Evolutionary conservation across 306 rosid species (phyloP), one percentile per base, ranked within the genome.

Genomic region (Cicer cuneatum): DNA sequence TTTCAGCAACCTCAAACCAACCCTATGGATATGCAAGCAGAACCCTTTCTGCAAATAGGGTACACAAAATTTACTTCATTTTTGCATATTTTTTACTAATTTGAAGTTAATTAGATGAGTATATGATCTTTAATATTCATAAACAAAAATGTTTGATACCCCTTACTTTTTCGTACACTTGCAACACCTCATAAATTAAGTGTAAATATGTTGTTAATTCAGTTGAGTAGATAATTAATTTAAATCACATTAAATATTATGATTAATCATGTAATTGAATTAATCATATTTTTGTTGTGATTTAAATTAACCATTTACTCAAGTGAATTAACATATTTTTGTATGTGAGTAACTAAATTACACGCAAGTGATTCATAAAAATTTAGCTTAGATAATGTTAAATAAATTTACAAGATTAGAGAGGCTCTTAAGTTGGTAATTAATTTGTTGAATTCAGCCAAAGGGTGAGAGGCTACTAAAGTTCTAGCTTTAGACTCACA

Each of bases 11-110:
- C 85, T 78, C 91, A 85, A 79, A 18, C 84, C 78, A 85, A 80
- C 76, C 85, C 85, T 37, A 65, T 90, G 81, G 93, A 87, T 10
- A 84, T 78, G 76, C 93, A 80, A 52, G 10, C 83, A 1, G 93
- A 88, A 75, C 93, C 93, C 37, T 37, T 84, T 80, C 69, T 93
- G 47, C 98, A 93, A 76, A 88, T 93, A 39, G 97, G 98, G 98
- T 91, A 90, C 35, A 8, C 43, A 8, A 41, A 37, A 1, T 81
- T 65, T 58, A 46, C 51, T 59, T 48, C 19, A 15, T 21, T 21
- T 21, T 66, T 15, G 7, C 52, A 21, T 65, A 38, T 12, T 6
- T 58, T 39, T 6, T 10, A 37, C 64, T 18, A 35, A 58, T 3
- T 7, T n/a, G 7, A 16, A 64, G 4, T 18, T 65, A 65, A 65